Evolutionary conservation across 257 asterid genomes (phyloP), one percentile per base, ranked within the genome.

Genomic region (Nicotiana noctiflora): DNA sequence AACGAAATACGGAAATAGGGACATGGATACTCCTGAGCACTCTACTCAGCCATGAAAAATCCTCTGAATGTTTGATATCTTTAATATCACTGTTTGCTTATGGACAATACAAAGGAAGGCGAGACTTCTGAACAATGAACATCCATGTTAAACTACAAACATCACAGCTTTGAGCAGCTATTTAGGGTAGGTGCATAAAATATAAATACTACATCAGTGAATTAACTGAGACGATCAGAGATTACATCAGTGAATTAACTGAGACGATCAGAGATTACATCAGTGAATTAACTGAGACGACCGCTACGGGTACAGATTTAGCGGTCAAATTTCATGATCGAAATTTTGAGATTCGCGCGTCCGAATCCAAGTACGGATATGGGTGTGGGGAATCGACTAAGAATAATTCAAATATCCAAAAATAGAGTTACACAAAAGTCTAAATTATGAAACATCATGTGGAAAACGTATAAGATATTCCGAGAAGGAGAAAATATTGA

Each of bases 81-180:
- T 49, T 13, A 15, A 49, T 49, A 74, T 74, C 25, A 49, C 49
- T 72, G 78, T 49, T 70, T 72, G 78, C 78, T 72, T 72, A 46
- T 72, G 78, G 40, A 21, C 61, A 72, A 12, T 31, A 72, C 60
- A 72, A 46, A 72, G 60, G 37, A 27, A 44, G 78, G 37, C 8
- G 23, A 72, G 56, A 46, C n/a, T n/a, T 21, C 64, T 23, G 19
- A 72, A 49, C 60, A 49, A 72, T 21, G 61, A 49, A 49, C 77
- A 21, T 72, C 37, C 59, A 72, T 21, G 21, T 72, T 46, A 44
- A 44, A 72, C 59, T 72, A 72, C 40, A 72, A 44, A 18, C 60
- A 23, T 46, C 2, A 56, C 79, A 74, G 40, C 44, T 74, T 72
- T 72, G 49, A 72, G 40, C 60, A 44, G 78, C 40, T 46, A 74